A percentile compares a stretch with the other conserved stretches of the same genome.
Conservation (phyloP, 306 rosid genomes). For the Amphicarpaea edgeworthii region DNA sequence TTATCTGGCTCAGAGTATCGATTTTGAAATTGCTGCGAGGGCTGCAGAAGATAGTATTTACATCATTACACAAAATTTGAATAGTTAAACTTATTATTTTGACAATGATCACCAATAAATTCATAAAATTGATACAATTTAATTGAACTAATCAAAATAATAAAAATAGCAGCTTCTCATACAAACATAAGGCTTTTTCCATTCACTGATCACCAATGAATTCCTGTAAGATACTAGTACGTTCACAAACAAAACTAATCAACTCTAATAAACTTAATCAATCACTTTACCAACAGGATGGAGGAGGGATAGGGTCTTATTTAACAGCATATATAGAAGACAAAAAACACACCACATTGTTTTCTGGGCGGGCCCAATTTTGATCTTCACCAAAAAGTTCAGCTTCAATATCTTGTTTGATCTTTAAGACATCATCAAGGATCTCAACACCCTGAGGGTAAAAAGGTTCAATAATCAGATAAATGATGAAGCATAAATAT, state of each 20-base stretch:
- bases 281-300: slow-evolving; percentile 26
- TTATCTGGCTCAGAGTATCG: slow-evolving; percentile 88
- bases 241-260: slow-evolving; percentile 21
- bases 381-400: slow-evolving; percentile 90
- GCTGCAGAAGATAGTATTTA: slow-evolving; percentile 52
- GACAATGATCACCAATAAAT: background rate
- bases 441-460: slow-evolving; percentile 65
- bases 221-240: background rate
- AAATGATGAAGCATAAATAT: slow-evolving; percentile 22
- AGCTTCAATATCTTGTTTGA: slow-evolving; percentile 76
- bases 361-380: slow-evolving; percentile 80
- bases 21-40: slow-evolving; percentile 60
- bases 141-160: slow-evolving; percentile 5
- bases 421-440: slow-evolving; percentile 71
- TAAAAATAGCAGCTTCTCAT: slow-evolving; percentile 14
- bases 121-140: slow-evolving; percentile 4
- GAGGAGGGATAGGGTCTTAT: background rate
- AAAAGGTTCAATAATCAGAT: slow-evolving; percentile 27
- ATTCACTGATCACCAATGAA: background rate
- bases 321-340: slow-evolving; percentile 15
- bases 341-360: slow-evolving; percentile 61
- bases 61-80: background rate
- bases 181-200: slow-evolving; percentile 10
- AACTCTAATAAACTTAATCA: background rate
- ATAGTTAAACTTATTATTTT: background rate